Percentiles rank a stretch among this genome's conserved stretches.
Conservation (phyloP, 768 basidiomycete species). For the Mycena albidolilacea region DNA sequence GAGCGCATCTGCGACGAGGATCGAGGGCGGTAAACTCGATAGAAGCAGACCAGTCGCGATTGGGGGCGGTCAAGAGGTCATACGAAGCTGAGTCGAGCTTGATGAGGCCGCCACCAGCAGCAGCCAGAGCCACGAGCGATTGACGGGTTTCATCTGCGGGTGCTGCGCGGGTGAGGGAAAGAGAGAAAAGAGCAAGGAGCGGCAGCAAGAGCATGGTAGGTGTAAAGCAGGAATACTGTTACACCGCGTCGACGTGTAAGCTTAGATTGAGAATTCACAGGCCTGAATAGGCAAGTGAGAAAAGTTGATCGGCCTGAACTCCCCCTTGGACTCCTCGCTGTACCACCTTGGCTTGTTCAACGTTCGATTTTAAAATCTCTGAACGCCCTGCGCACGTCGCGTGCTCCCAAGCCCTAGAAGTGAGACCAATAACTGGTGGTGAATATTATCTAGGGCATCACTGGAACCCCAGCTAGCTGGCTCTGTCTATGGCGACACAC, state of each 20-base stretch:
- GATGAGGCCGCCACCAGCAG: slow-evolving; percentile 83
- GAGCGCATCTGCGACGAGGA: slow-evolving; percentile 85
- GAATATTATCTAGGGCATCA: too few species aligned
- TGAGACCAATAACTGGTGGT: too few species aligned
- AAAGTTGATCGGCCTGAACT: too few species aligned
- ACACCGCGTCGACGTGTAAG: slow-evolving; percentile 47
- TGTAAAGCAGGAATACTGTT: slow-evolving; percentile 6
- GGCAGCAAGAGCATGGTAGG: slow-evolving; percentile 43
- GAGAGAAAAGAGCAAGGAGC: slow-evolving; percentile 45
- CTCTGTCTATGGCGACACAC: slow-evolving; percentile 77
- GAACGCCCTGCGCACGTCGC: too few species aligned
- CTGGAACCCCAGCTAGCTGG: not conserved
- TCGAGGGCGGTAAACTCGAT: slow-evolving; percentile 93
- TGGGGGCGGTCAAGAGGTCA: slow-evolving; percentile 81
- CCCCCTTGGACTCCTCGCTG: too few species aligned
- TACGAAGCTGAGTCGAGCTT: slow-evolving; percentile 82
- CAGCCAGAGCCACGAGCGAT: slow-evolving; percentile 78
- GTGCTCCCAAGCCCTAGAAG: too few species aligned
- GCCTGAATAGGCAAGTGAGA: too few species aligned
- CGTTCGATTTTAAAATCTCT: too few species aligned
- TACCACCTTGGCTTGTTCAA: too few species aligned
- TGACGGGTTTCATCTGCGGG: slow-evolving; percentile 54
- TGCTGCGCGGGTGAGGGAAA: slow-evolving; percentile 52
- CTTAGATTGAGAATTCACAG: not conserved
- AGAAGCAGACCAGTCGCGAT: slow-evolving; percentile 90